These are phyloP conservation scores for Astrothelium subdiscretum DNA, from an alignment of 495 filamentous ascomycete species.

Conservation along the genomic window DNA sequence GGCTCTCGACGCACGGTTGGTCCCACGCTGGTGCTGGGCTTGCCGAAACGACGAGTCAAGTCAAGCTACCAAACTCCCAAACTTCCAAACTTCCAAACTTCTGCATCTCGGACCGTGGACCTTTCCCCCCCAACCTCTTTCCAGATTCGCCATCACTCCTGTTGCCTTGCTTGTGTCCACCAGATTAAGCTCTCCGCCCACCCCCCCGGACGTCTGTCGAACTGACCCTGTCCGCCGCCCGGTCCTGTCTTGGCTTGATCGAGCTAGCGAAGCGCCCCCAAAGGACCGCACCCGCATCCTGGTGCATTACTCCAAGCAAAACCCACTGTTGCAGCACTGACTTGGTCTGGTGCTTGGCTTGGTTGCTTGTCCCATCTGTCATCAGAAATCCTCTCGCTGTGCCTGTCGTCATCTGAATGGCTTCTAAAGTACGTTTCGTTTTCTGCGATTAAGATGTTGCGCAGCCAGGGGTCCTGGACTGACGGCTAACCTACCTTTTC, in stretches of 20 bases:
- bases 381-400: neutral
- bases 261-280: neutral
- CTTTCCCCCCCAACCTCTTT: neutral
- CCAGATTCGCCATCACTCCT: neutral
- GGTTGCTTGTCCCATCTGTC: neutral
- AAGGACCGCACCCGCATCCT: neutral
- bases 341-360: neutral
- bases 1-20: conserved; percentile 3
- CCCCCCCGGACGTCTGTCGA: neutral
- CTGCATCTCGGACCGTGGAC: neutral
- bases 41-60: neutral
- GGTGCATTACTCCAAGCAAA: neutral
- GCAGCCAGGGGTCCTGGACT: neutral
- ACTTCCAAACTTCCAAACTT: neutral
- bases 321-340: neutral
- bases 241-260: neutral
- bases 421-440: conserved; percentile 16
- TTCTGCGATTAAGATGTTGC: neutral
- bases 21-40: neutral
- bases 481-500: conserved; percentile 13
- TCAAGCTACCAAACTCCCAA: no score
- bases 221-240: neutral
- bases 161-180: no score
- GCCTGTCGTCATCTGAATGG: conserved; percentile 7
- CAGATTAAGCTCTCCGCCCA: no score